phyloP scores from a whole-genome alignment of 2,329 filamentous ascomycete species.

The Ascochyta fabae region DNA sequence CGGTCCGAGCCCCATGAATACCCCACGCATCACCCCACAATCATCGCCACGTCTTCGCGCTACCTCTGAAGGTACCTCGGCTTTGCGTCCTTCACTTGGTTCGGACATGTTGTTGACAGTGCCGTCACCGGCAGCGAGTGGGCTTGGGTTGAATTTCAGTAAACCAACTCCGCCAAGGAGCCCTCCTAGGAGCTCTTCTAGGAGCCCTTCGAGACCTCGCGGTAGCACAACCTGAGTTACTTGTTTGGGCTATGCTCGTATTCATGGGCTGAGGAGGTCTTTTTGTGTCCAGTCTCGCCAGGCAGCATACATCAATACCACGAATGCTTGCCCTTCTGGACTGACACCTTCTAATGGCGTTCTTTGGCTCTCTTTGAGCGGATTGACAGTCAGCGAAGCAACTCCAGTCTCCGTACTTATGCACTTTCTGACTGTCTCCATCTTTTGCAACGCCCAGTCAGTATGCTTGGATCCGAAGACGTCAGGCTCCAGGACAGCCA shows the following conservation, averaged over 20 bases:
- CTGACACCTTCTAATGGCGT: constrained; percentile 38
- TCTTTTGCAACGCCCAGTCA: constrained; percentile 53
- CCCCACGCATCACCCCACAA: neutral
- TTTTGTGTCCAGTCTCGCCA: constrained; percentile 48
- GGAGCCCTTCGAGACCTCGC: constrained; percentile 4
- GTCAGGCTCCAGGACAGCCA: constrained; percentile 51
- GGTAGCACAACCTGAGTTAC: constrained; percentile 1
- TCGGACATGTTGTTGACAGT: constrained; percentile 10
- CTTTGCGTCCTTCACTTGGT: neutral
- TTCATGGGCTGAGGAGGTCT: neutral
- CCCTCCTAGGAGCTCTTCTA: constrained; percentile 11
- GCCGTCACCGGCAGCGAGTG: constrained; percentile 12
- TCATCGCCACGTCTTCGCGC: constrained; percentile 4
- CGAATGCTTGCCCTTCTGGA: constrained; percentile 55
- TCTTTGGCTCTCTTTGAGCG: constrained; percentile 47
- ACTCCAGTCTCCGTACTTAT: constrained; percentile 49
- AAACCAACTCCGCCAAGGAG: constrained; percentile 9
- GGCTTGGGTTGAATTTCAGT: constrained; percentile 9
- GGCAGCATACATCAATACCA: constrained; percentile 53
- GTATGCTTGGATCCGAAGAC: constrained; percentile 48
- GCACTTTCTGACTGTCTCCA: constrained; percentile 43
- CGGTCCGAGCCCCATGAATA: constrained; percentile 7
- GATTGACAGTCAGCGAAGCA: constrained; percentile 52
- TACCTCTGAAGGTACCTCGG: neutral
- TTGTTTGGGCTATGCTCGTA: neutral